These are phyloP conservation scores for Pseudogymnoascus sp. DNA, from an alignment of 2,329 filamentous ascomycete genomes.

Conservation along the genomic window DNA sequence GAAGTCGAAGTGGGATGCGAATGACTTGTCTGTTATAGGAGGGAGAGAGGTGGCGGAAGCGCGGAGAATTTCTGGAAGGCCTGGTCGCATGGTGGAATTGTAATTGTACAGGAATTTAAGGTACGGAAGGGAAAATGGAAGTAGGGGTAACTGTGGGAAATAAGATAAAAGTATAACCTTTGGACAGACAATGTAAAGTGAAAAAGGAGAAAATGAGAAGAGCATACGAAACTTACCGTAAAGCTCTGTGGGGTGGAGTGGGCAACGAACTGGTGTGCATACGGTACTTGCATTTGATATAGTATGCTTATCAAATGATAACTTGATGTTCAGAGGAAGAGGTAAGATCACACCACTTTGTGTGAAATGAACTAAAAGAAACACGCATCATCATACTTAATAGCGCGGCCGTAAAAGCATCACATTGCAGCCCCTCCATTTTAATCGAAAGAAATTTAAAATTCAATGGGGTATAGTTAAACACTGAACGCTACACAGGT, in stretches of 20 bases:
- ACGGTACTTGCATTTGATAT: too few species aligned
- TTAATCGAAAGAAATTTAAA: neutral
- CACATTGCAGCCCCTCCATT: neutral
- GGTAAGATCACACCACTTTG: neutral
- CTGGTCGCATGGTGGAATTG: neutral
- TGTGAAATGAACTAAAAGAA: neutral
- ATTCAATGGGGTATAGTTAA: neutral
- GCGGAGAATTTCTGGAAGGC: constrained; percentile 28
- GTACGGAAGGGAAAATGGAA: neutral
- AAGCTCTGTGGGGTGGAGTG: neutral
- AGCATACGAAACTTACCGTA: neutral
- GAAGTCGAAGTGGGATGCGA: constrained; percentile 9
- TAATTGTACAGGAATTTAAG: neutral
- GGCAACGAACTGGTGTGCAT: neutral
- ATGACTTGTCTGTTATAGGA: constrained; percentile 24
- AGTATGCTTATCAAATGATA: too few species aligned
- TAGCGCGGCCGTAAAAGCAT: neutral
- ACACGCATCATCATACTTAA: neutral
- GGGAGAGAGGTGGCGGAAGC: constrained; percentile 31
- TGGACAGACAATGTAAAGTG: neutral
- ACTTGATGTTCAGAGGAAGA: too few species aligned
- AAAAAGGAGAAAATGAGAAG: neutral
- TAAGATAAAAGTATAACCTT: neutral
- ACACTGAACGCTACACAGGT: neutral
- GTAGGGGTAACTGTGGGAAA: neutral